These are phyloP conservation scores for Periconia sp. DNA, from an alignment of 2,329 filamentous ascomycete genomes.

Conservation along the genomic window DNA sequence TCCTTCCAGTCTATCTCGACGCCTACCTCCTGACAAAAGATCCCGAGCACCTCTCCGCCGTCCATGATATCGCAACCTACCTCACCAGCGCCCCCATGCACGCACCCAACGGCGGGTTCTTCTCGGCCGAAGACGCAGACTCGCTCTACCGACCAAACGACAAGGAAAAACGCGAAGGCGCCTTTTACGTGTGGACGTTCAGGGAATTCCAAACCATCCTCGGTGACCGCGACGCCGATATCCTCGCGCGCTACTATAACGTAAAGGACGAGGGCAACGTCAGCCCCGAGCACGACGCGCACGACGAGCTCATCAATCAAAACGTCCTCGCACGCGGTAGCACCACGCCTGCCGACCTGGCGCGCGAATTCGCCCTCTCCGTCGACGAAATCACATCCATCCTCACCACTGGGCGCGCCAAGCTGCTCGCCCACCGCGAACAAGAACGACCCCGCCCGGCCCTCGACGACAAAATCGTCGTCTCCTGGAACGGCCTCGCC, in stretches of 20 bases:
- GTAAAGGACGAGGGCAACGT: constrained; percentile 86
- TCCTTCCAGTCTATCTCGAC: constrained; percentile 82
- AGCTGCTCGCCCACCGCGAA: constrained; percentile 71
- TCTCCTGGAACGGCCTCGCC: constrained; percentile 85
- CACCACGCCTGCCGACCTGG: constrained; percentile 65
- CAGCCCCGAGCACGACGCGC: constrained; percentile 75
- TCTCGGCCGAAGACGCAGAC: constrained; percentile 88
- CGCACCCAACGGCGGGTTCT: constrained; percentile 72
- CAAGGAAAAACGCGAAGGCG: constrained; percentile 82
- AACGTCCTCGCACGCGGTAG: constrained; percentile 79
- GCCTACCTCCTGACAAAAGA: constrained; percentile 73
- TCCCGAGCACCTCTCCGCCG: constrained; percentile 73
- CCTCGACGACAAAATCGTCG: constrained; percentile 85
- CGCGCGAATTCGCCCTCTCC: constrained; percentile 72
- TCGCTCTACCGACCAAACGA: constrained; percentile 75
- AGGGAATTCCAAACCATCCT: constrained; percentile 82
- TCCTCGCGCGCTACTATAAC: constrained; percentile 83
- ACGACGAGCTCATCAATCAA: constrained; percentile 92
- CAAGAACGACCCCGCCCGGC: constrained; percentile 74
- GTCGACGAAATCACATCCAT: constrained; percentile 69
- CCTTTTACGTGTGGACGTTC: constrained; percentile 91
- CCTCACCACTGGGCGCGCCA: constrained; percentile 66
- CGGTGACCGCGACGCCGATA: constrained; percentile 66
- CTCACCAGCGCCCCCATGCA: constrained; percentile 72
- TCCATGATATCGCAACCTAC: constrained; percentile 85